Base-by-base conservation (phyloP, 306 rosid genomes). In the Lathyrus tuberosus region DNA sequence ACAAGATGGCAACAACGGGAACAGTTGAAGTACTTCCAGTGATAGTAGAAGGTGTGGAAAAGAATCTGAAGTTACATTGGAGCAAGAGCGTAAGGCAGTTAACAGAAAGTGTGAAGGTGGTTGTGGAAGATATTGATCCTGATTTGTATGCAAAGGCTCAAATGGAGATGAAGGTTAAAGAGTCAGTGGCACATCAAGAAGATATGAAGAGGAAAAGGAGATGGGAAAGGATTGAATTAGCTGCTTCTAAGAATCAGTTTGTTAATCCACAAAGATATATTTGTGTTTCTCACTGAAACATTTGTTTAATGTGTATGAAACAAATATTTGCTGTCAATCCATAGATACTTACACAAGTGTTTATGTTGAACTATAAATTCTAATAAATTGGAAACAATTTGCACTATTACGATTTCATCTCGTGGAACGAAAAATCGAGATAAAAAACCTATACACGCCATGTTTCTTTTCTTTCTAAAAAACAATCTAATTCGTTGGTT, bases 91-190 rank as follows among this genome's bases (percentile, higher is more conserved):
- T 93, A 4, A 60, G 65, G 41, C 88, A 88, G 71, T 60, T 90
- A 65, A 90, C 98, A 8, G 79, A 82, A 30, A 85, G 75, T 74
- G 87, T 93, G 43, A 86, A 93, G 81, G 59, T 28, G 12, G 84
- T 93, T 87, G 80, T 93, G 3, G 78, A 82, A 86, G 97, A 88
- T 49, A 84, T 85, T 83, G 95, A 93, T 51, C 96, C 96, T 3
- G 38, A 47, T 64, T 69, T 86, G 14, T 88, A 93, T 77, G 72
- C 83, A 0, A 86, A 79, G 77, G 82, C 81, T 59, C 80, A 90
- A 8, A 72, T 81, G 30, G 86, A 85, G 60, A 82, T 85, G 6
- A 67, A 81, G 26, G 66, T 48, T 30, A 79, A 79, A 81, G 84
- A 83, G 59, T 37, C 76, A 51, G 63, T 8, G 47, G 89, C 88